phyloP scores from a whole-genome alignment of 2,329 filamentous ascomycete genomes.

The Chaetomium strumarium region DNA sequence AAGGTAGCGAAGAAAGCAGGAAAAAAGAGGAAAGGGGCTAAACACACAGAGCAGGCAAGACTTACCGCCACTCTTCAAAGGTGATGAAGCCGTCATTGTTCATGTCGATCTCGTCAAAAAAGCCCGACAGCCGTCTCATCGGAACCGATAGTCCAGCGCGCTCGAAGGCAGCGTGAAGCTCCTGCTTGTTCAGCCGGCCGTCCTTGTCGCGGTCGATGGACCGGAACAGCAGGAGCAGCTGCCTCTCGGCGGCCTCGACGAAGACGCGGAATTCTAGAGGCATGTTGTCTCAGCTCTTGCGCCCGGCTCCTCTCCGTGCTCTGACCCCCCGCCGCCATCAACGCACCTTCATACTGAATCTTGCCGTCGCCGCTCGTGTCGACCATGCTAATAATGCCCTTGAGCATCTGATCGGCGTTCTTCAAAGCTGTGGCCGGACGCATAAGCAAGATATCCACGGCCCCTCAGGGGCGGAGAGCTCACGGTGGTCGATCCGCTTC shows the following conservation, averaged over 20 bases:
- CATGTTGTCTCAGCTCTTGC: constrained; percentile 10
- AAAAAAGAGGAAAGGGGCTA: constrained; percentile 9
- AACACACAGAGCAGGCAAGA: constrained; percentile 23
- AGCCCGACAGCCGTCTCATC: constrained; percentile 68
- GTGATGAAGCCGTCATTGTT: constrained; percentile 84
- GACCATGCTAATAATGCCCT: constrained; percentile 72
- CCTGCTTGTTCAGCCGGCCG: constrained; percentile 79
- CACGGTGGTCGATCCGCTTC: constrained; percentile 86
- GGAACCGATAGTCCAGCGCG: constrained; percentile 74
- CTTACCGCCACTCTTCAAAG: constrained; percentile 96
- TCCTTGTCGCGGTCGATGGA: constrained; percentile 82
- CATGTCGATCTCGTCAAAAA: constrained; percentile 84
- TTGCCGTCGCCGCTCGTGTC: constrained; percentile 81
- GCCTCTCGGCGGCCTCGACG: constrained; percentile 78
- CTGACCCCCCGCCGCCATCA: not conserved
- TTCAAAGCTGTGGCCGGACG: constrained; percentile 56
- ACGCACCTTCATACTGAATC: constrained; percentile 80
- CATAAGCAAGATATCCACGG: constrained; percentile 13
- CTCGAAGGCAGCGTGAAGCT: constrained; percentile 73
- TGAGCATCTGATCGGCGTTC: constrained; percentile 82
- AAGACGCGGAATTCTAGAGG: constrained; percentile 78
- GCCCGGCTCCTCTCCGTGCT: not conserved
- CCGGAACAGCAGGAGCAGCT: constrained; percentile 75
- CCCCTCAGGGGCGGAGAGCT: constrained; percentile 26
- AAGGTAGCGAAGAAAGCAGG: constrained; percentile 5